phyloP scores from a whole-genome alignment of 1,284 basidiomycete species.

The Thelephora terrestris region DNA sequence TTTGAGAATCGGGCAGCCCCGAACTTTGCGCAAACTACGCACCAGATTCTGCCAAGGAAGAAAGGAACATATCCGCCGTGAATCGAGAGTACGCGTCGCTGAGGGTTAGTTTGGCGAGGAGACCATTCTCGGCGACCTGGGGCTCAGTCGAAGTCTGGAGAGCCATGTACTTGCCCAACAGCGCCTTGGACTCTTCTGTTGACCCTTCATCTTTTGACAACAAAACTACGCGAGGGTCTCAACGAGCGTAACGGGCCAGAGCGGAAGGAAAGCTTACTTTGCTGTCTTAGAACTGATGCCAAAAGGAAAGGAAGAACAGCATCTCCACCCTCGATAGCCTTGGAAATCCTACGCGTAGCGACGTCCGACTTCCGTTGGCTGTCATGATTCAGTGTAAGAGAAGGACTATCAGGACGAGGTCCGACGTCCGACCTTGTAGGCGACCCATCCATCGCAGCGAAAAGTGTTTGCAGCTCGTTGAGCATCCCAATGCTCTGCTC shows the following conservation, averaged over 20 bases:
- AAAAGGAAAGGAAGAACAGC: constrained; percentile 58
- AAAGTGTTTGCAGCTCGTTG: constrained; percentile 44
- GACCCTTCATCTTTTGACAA: constrained; percentile 50
- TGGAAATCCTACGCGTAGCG: constrained; percentile 21
- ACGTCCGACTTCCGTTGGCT: constrained; percentile 37
- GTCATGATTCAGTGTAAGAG: constrained; percentile 8
- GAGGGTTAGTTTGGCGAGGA: constrained; percentile 67
- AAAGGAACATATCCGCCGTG: constrained; percentile 77
- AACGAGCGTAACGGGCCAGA: background rate
- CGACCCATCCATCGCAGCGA: constrained; percentile 40
- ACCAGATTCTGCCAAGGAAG: constrained; percentile 82
- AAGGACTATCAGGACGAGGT: constrained; percentile 28
- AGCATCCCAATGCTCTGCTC: constrained; percentile 43
- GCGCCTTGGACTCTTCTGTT: constrained; percentile 36
- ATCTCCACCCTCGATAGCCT: constrained; percentile 29
- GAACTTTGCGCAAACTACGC: constrained; percentile 17
- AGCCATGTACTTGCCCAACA: constrained; percentile 49
- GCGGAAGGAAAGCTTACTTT: constrained; percentile 40
- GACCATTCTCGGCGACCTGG: constrained; percentile 62
- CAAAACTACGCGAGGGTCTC: constrained; percentile 45
- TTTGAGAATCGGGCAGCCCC: background rate
- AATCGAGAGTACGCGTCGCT: constrained; percentile 70
- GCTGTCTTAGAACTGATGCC: constrained; percentile 59
- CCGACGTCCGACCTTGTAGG: constrained; percentile 12
- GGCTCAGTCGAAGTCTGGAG: constrained; percentile 47